Percentiles rank a stretch among this genome's conserved stretches.
These are phyloP conservation scores for Talaromyces adpressus DNA, from an alignment of 495 filamentous ascomycete genomes.

Conservation along the genomic window DNA sequence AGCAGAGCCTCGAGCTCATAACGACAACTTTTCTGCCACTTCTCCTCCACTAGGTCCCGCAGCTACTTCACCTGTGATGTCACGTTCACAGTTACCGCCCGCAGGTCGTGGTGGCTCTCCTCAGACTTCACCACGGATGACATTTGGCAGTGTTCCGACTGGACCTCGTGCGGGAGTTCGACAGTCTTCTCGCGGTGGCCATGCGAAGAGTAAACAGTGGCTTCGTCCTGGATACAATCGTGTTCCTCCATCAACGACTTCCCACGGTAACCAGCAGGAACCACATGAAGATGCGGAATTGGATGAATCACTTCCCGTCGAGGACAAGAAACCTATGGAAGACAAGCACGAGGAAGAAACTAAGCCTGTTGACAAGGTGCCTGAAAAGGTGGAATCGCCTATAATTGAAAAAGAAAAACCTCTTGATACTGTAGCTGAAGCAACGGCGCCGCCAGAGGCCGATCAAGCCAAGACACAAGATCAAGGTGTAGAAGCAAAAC, in stretches of 20 bases:
- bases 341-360: background rate
- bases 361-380: background rate
- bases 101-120: slow-evolving; percentile 25
- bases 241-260: slow-evolving; percentile 19
- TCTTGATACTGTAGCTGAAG: background rate
- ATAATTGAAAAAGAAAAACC: background rate
- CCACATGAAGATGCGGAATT: slow-evolving; percentile 36
- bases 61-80: slow-evolving; percentile 20
- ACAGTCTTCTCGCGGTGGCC: slow-evolving; percentile 25
- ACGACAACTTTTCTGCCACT: slow-evolving; percentile 11
- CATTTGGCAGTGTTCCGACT: slow-evolving; percentile 48
- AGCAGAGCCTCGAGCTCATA: slow-evolving; percentile 14
- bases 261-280: slow-evolving; percentile 26
- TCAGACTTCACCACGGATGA: slow-evolving; percentile 43
- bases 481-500: background rate
- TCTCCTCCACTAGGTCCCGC: slow-evolving; percentile 10
- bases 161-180: slow-evolving; percentile 49
- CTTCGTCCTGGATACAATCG: slow-evolving; percentile 43
- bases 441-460: slow-evolving; percentile 10
- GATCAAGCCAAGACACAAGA: slow-evolving; percentile 5
- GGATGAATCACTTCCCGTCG: slow-evolving; percentile 11
- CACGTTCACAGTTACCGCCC: slow-evolving; percentile 20
- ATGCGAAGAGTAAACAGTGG: slow-evolving; percentile 53
- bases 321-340: slow-evolving; percentile 11
- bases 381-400: background rate